These are phyloP conservation scores for Tetrapyrgos nigripes DNA, from an alignment of 1,284 basidiomycete genomes.

Conservation along the genomic window DNA sequence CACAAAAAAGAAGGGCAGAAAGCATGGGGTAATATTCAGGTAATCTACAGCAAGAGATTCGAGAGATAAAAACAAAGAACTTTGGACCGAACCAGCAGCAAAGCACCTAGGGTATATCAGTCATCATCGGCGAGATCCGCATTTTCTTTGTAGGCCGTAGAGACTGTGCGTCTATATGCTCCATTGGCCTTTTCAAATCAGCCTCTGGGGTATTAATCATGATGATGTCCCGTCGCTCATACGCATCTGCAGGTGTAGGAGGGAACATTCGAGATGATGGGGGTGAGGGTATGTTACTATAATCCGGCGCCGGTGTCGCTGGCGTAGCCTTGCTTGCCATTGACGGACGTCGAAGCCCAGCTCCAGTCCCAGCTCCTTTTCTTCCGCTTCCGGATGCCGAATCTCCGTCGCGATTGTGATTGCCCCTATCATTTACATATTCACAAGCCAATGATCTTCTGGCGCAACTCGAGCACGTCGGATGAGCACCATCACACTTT, in stretches of 20 bases:
- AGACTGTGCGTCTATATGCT: slow-evolving; percentile 41
- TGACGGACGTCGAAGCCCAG: slow-evolving; percentile 53
- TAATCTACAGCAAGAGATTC: slow-evolving; percentile 3
- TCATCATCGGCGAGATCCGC: slow-evolving; percentile 44
- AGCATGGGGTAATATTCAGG: slow-evolving; percentile 1
- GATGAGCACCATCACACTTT: slow-evolving; percentile 81
- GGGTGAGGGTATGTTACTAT: slow-evolving; percentile 46
- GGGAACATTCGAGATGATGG: slow-evolving; percentile 60
- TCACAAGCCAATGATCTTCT: slow-evolving; percentile 75
- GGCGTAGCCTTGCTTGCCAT: slow-evolving; percentile 42
- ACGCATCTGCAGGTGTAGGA: slow-evolving; percentile 49
- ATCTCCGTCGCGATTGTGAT: background rate
- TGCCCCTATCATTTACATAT: slow-evolving; percentile 68
- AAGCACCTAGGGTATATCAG: slow-evolving; percentile 13
- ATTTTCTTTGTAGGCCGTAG: slow-evolving; percentile 57
- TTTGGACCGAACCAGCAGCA: background rate
- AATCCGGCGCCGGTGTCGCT: slow-evolving; percentile 36
- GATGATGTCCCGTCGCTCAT: slow-evolving; percentile 41
- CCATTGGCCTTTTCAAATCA: slow-evolving; percentile 52
- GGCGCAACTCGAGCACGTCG: slow-evolving; percentile 78
- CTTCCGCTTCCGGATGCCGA: too few species aligned
- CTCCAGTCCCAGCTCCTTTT: slow-evolving; percentile 44
- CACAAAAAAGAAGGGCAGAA: slow-evolving; percentile 6
- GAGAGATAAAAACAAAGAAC: background rate
- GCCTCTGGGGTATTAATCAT: slow-evolving; percentile 42